Base-by-base conservation (phyloP, 257 asterid genomes). In the Solanum corneliomulleri region DNA sequence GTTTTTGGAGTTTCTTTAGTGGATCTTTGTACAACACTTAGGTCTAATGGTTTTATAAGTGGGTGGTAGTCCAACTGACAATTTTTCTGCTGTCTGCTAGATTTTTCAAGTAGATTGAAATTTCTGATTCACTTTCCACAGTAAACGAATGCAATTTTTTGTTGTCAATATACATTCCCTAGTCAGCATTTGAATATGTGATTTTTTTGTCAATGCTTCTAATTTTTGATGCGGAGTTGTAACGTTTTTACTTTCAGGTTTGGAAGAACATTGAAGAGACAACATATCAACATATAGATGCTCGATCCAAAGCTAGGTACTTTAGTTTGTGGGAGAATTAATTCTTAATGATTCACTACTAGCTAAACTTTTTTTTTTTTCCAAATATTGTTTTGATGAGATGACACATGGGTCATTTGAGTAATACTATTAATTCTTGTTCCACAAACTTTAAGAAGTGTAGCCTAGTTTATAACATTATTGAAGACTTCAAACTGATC, bases 301-400 rank as follows among this genome's bases (percentile, higher is more conserved):
- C 94, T 66, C 93, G 94, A 25, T 88, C 94, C 47, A 91, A 90
- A 83, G 89, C 92, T 84, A 91, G 93, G 94, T 92, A 89, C 86
- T 47, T 37, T 29, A 18, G 44, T 80, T 80, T 80, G 85, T 80
- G 29, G 85, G 68, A 47, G 69, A 80, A 80, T n/a, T 80, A 16
- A 18, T 80, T 47, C 69, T 49, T 47, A 47, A 29, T 80, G 18
- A 45, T 80, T 68, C 85, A 29, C 66, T 47, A 47, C n/a, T 47
- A 80, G 11, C 42, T 27, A 27, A 78, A 3, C 15, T 35, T 0
- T 16, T 71, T 9, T 71, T 9, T 80, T 47, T 76, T 42, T 80
- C 58, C n/a, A 20, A 47, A 16, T 45, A 27, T 27, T 80, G 84
- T 47, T 80, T 47, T 21, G 68, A 27, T 47, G 66, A 29, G 68